These are phyloP conservation scores for Nicotiana paniculata DNA, from an alignment of 257 asterid genomes.

Conservation along the genomic window DNA sequence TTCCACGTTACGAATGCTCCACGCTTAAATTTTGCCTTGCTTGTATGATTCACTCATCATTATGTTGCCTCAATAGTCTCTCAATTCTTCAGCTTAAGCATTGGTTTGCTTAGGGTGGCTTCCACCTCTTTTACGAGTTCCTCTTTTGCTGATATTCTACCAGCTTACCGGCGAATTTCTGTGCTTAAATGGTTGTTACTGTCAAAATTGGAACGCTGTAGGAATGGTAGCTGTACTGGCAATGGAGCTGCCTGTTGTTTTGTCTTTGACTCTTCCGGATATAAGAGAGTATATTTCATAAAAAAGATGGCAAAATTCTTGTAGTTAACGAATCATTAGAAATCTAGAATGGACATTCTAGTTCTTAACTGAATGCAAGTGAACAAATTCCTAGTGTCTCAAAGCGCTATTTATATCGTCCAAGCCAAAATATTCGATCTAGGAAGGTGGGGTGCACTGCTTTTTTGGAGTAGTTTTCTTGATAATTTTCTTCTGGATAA, in stretches of 20 bases:
- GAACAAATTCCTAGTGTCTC: not conserved
- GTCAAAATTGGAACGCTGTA: not conserved
- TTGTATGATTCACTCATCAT: not conserved
- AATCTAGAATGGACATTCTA: not conserved
- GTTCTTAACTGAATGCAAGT: not conserved
- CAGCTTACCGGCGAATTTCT: too few relatives aligned
- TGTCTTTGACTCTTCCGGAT: too few relatives aligned
- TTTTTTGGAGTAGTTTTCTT: too few relatives aligned
- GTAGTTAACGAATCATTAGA: not conserved
- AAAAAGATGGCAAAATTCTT: not conserved
- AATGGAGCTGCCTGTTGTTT: too few relatives aligned
- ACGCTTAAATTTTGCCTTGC: not conserved
- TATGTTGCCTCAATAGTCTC: not conserved
- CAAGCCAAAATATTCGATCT: not conserved
- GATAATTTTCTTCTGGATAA: too few relatives aligned
- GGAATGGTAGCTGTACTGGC: not conserved
- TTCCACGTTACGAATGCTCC: not conserved
- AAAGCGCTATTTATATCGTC: not conserved
- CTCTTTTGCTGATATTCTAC: too few relatives aligned
- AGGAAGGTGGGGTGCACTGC: not conserved
- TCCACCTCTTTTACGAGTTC: not conserved
- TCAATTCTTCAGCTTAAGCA: not conserved
- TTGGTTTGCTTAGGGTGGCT: not conserved
- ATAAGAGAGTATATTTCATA: too few relatives aligned
- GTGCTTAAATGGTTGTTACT: not conserved